Conservation (phyloP, 768 basidiomycete genomes). For the Boletus bicolor region DNA sequence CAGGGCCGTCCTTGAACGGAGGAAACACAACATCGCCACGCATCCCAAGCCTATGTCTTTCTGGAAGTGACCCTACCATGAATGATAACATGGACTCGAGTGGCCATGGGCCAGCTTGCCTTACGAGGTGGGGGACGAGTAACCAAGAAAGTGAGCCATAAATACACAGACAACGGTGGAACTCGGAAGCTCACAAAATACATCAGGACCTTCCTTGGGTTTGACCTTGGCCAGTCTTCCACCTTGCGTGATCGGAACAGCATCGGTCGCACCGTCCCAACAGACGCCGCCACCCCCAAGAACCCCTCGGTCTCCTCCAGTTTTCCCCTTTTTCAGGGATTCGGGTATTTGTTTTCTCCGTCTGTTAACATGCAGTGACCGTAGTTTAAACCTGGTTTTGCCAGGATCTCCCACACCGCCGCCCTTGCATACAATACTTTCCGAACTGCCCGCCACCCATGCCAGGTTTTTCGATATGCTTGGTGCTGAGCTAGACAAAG, state of each 20-base stretch:
- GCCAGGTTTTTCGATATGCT: slow-evolving; percentile 70
- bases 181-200: background rate
- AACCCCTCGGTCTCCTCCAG: slow-evolving; percentile 5
- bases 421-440: slow-evolving; percentile 47
- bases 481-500: slow-evolving; percentile 76
- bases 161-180: background rate
- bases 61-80: background rate
- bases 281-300: slow-evolving; percentile 8
- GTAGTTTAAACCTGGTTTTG: background rate
- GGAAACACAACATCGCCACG: background rate
- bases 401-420: slow-evolving; percentile 23
- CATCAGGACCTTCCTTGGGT: slow-evolving; percentile 15
- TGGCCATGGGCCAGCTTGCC: background rate
- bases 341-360: slow-evolving; percentile 1
- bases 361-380: background rate
- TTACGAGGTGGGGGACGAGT: background rate
- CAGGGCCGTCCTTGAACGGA: background rate
- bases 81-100: background rate
- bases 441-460: slow-evolving; percentile 57
- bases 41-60: background rate
- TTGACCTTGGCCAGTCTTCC: slow-evolving; percentile 11
- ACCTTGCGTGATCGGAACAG: background rate
- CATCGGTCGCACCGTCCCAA: slow-evolving; percentile 16
- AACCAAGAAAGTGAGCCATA: slow-evolving; percentile 9
- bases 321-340: slow-evolving; percentile 19